Conservation (phyloP, 2,329 filamentous ascomycete genomes). For the Pseudogymnoascus sp. region DNA sequence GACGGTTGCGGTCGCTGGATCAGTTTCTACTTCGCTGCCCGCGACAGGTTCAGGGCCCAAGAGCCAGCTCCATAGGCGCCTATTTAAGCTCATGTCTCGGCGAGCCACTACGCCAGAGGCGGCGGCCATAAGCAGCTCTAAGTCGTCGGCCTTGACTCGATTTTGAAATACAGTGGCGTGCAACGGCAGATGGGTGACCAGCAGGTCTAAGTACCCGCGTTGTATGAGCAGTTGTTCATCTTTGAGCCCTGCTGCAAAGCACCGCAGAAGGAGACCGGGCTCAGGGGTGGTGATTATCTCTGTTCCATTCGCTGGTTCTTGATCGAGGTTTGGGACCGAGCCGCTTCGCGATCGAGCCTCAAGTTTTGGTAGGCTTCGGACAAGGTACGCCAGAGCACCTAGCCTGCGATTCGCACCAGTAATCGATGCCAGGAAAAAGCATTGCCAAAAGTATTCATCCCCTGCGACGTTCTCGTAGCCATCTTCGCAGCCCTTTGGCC, state of each 20-base stretch:
- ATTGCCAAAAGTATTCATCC: constrained; percentile 96
- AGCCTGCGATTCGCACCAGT: constrained; percentile 78
- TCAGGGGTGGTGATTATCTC: constrained; percentile 75
- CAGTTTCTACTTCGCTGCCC: constrained; percentile 39
- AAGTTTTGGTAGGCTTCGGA: constrained; percentile 68
- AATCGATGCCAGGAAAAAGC: constrained; percentile 86
- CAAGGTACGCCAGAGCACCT: constrained; percentile 80
- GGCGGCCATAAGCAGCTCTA: constrained; percentile 73
- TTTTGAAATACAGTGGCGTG: constrained; percentile 73
- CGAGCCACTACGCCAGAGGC: constrained; percentile 81
- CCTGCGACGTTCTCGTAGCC: constrained; percentile 47
- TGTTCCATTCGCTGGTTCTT: constrained; percentile 27
- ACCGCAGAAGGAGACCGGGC: constrained; percentile 80
- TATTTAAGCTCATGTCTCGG: constrained; percentile 93
- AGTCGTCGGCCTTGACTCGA: constrained; percentile 62
- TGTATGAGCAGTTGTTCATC: constrained; percentile 90
- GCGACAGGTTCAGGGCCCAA: constrained; percentile 63
- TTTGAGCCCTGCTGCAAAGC: constrained; percentile 79
- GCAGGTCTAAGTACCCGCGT: constrained; percentile 82
- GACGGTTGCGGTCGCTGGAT: constrained; percentile 33
- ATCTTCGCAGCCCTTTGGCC: constrained; percentile 42
- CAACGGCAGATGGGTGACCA: constrained; percentile 83
- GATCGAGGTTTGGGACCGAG: neutral
- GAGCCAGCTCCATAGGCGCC: constrained; percentile 93
- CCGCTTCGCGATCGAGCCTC: constrained; percentile 33